Base-by-base conservation (phyloP, 1,139 yeast genomes). In the Kurtzmaniella quercitrusa region DNA sequence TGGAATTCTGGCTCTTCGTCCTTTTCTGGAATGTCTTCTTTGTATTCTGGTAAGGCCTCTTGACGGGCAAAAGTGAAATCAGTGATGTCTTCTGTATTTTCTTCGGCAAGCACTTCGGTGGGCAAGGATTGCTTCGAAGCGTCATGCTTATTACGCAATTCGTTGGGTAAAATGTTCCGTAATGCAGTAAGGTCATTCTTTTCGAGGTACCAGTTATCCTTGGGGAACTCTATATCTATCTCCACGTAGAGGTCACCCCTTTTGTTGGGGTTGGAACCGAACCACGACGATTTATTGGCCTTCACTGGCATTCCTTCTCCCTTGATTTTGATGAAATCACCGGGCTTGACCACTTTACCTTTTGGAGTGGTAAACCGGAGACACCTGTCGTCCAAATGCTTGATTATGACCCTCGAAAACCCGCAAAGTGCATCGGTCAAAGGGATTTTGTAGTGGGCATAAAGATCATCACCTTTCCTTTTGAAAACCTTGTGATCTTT, bases 281-380 rank as follows among this genome's bases (percentile, higher is more conserved):
- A 68, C 76, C 77, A 71, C 12, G 61, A 52, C 14, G 56, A 51
- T 3, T 58, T 59, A 10, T 65, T 53, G 10, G 54, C 48, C 46
- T 68, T 67, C 4, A 77, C 56, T 0, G 96, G 96, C 95, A 94
- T 88, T 1, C 98, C 98, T 61, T 91, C 97, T 38, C 80, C 79
- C 34, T 73, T 64, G 16, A 93, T 70, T 50, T 82, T 75, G 34
- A 93, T 63, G 47, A 70, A 75, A 48, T 87, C 87, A 14, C 87
- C 85, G 0, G 98, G 98, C 51, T 84, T 76, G 9, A 90, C 59
- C 4, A 93, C 96, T 59, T 85, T 85, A 0, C 93, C 94, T 11
- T 75, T 73, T 4, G 89, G 87, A 0, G 87, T 78, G 3, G 80
- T 66, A 29, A 87, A 63, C 43, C 74, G 73, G 21, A 91, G 63